These are phyloP conservation scores for Harrya chromipes DNA, from an alignment of 768 basidiomycete species.

Conservation along the genomic window DNA sequence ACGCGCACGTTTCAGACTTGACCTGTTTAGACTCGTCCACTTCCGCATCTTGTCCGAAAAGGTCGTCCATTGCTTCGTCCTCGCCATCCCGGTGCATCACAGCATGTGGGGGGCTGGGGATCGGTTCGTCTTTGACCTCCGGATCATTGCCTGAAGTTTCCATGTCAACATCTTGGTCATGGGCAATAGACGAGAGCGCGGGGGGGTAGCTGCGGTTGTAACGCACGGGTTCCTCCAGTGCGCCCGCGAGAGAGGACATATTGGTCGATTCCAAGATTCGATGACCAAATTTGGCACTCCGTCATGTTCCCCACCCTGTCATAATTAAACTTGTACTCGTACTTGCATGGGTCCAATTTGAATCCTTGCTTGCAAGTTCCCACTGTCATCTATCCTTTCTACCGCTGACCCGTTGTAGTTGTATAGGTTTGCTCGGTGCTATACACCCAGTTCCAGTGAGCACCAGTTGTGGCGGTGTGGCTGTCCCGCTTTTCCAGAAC, in stretches of 20 bases:
- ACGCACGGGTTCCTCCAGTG: constrained; percentile 41
- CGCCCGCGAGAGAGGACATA: constrained; percentile 64
- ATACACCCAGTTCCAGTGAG: background rate
- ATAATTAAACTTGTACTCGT: too few relatives aligned
- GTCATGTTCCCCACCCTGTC: too few relatives aligned
- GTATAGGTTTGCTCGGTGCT: constrained; percentile 2
- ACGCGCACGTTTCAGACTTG: constrained; percentile 47
- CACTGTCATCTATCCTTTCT: too few relatives aligned
- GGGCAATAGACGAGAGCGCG: constrained; percentile 2
- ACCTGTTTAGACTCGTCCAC: constrained; percentile 35
- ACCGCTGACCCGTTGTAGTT: too few relatives aligned
- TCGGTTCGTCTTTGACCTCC: constrained; percentile 18
- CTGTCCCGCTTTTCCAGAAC: constrained; percentile 20
- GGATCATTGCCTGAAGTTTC: constrained; percentile 14
- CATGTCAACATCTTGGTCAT: constrained; percentile 44
- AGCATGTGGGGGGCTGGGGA: constrained; percentile 18
- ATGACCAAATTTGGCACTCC: constrained; percentile 11
- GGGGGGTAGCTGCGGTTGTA: constrained; percentile 18
- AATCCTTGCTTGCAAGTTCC: too few relatives aligned
- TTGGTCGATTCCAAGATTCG: background rate
- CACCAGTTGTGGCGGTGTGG: constrained; percentile 6
- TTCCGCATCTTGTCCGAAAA: constrained; percentile 74
- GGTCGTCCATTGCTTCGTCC: constrained; percentile 69
- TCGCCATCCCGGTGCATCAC: constrained; percentile 7
- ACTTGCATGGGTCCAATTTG: too few relatives aligned